Percentiles rank a stretch among this genome's conserved stretches.
Evolutionary conservation across 805 yeast species (phyloP).

Genomic region (Pichia exigua): DNA sequence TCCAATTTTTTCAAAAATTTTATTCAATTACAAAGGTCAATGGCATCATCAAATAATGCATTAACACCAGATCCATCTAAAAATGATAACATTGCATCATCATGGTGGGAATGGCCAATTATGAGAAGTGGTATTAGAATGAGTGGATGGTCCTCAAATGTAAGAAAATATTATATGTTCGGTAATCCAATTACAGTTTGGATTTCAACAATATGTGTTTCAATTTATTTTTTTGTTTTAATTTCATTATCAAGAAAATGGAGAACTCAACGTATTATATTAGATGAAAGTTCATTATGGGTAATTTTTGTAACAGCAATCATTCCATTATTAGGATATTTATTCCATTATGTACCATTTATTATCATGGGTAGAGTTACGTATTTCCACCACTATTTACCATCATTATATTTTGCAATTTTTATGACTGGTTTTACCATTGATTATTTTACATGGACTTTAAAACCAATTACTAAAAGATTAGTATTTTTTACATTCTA

Average conservation of each 20-base stretch:
- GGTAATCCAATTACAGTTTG: conserved; percentile 61
- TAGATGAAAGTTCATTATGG: conserved; percentile 22
- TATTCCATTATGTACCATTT: conserved; percentile 68
- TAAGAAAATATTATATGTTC: conserved; percentile 54
- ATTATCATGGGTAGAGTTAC: conserved; percentile 80
- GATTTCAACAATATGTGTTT: conserved; percentile 47
- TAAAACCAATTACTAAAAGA: conserved; percentile 23
- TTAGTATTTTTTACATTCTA: conserved; percentile 35
- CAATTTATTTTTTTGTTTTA: conserved; percentile 29
- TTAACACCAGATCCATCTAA: conserved; percentile 70
- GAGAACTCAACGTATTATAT: conserved; percentile 46
- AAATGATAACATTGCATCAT: conserved; percentile 60
- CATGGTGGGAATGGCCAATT: conserved; percentile 83
- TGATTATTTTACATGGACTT: conserved; percentile 34
- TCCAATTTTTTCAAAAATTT: conserved; percentile 61
- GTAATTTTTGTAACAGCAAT: conserved; percentile 51
- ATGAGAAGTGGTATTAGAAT: conserved; percentile 62
- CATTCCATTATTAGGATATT: conserved; percentile 77
- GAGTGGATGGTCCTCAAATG: conserved; percentile 60
- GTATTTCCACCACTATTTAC: conserved; percentile 78
- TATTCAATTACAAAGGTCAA: conserved; percentile 62
- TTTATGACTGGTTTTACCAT: conserved; percentile 45
- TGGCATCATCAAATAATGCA: conserved; percentile 82
- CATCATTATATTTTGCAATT: conserved; percentile 74
- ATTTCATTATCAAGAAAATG: conserved; percentile 36